phyloP scores from a whole-genome alignment of 352 stramenopile genomes.

The Pythium vanterpoolii region DNA sequence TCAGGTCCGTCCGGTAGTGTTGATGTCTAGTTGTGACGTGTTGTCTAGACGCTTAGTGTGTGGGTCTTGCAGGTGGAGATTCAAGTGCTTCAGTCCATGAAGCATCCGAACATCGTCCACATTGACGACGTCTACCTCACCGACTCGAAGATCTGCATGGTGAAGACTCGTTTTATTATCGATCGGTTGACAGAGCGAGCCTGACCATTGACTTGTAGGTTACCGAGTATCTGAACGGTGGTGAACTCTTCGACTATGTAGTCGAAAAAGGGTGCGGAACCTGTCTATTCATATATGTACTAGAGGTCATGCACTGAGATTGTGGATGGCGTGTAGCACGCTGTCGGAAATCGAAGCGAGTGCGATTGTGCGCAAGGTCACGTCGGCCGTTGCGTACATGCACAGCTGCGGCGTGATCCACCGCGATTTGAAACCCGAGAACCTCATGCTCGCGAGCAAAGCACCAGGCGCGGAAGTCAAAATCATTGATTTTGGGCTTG shows the following conservation, averaged over 20 bases:
- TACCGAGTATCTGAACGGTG: conserved; percentile 86
- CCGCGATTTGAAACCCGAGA: conserved; percentile 89
- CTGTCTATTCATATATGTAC: no score
- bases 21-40: neutral
- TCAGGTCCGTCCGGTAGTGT: conserved; percentile 51
- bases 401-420: conserved; percentile 86
- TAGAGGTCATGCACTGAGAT: neutral
- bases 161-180: conserved; percentile 8
- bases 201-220: conserved; percentile 34
- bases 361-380: conserved; percentile 86
- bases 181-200: neutral
- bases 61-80: conserved; percentile 60
- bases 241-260: conserved; percentile 90
- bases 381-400: conserved; percentile 88
- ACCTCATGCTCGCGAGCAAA: conserved; percentile 83
- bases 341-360: conserved; percentile 86
- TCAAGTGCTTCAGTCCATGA: conserved; percentile 87
- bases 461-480: conserved; percentile 89
- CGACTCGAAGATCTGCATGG: conserved; percentile 85
- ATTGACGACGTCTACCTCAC: conserved; percentile 87
- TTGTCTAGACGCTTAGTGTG: neutral
- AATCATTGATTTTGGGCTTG: conserved; percentile 99
- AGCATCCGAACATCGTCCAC: conserved; percentile 89
- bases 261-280: conserved; percentile 76
- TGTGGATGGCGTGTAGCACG: conserved; percentile 32